Percentiles rank a stretch among this genome's conserved stretches.
Conservation (phyloP, 352 stramenopile species). For the Phytophthora uliginosa region DNA sequence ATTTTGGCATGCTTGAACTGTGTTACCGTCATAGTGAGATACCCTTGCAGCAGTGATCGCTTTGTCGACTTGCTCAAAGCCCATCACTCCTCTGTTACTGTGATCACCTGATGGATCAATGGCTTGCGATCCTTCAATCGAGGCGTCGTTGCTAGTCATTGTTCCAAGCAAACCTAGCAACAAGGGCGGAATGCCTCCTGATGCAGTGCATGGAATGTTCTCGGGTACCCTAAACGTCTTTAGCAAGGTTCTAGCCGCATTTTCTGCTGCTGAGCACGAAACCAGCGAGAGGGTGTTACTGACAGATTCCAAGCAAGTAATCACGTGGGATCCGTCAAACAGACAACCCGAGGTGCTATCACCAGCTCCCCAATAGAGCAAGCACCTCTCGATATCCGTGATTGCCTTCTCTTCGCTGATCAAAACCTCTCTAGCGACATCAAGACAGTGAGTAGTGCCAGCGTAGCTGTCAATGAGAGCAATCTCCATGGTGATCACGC, state of each 20-base stretch:
- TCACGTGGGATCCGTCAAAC: constrained; percentile 45
- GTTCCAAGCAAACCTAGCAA: constrained; percentile 37
- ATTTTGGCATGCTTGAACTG: constrained; percentile 34
- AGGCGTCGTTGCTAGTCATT: constrained; percentile 5
- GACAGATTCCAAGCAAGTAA: constrained; percentile 59
- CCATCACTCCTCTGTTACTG: background rate
- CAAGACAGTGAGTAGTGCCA: constrained; percentile 1
- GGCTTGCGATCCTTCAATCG: background rate
- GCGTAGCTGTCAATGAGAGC: constrained; percentile 49
- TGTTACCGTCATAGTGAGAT: constrained; percentile 12
- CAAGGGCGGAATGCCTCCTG: constrained; percentile 26
- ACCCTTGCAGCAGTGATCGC: constrained; percentile 38
- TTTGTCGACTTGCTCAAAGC: constrained; percentile 49
- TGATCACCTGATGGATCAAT: background rate
- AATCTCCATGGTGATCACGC: constrained; percentile 70
- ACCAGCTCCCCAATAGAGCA: constrained; percentile 39
- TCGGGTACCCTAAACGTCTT: constrained; percentile 30
- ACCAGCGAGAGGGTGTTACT: constrained; percentile 67
- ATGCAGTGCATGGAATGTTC: background rate
- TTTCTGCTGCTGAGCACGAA: constrained; percentile 58
- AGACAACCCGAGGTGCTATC: constrained; percentile 23
- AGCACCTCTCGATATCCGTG: constrained; percentile 58
- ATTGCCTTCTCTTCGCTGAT: constrained; percentile 51
- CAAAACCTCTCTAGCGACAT: constrained; percentile 5
- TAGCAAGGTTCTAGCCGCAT: constrained; percentile 44